Evolutionary conservation across 345 rosid genomes (phyloP).

Genomic region (Citrus hindsii): DNA sequence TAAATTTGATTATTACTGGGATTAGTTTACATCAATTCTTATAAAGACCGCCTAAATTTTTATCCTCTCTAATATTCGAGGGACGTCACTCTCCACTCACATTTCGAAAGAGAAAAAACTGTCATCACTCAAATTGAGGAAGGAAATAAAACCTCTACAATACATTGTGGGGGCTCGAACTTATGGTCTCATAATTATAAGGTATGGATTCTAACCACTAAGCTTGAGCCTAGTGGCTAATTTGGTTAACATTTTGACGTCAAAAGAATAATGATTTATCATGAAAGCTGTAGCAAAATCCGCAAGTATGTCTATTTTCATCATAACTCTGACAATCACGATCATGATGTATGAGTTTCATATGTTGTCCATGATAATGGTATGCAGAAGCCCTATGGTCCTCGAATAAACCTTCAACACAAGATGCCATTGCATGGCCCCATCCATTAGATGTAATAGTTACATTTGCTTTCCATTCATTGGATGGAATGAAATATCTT

Average conservation of each 20-base stretch:
- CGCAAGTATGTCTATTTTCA: no score
- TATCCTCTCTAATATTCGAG: fast-evolving
- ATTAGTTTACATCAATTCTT: no score
- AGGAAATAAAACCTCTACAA: no score
- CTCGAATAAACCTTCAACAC: not conserved
- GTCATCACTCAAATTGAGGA: fast-evolving
- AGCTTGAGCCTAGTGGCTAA: no score
- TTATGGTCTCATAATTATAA: no score
- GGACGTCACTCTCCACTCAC: no score
- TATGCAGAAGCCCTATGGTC: not conserved
- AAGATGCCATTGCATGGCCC: not conserved
- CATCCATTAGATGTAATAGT: not conserved
- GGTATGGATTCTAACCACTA: fast-evolving
- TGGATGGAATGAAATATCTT: no score
- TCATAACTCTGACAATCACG: no score
- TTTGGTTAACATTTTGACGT: no score
- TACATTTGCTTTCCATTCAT: not conserved
- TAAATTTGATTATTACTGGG: fast-evolving
- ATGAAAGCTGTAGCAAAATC: no score
- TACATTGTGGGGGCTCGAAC: fast-evolving
- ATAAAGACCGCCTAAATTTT: fast-evolving
- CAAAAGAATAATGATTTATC: no score
- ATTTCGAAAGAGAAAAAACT: no score
- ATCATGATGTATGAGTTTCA: not conserved
- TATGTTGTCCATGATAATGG: not conserved